phyloP scores from a whole-genome alignment of 805 yeast genomes.

The Starmerella etchellsii region DNA sequence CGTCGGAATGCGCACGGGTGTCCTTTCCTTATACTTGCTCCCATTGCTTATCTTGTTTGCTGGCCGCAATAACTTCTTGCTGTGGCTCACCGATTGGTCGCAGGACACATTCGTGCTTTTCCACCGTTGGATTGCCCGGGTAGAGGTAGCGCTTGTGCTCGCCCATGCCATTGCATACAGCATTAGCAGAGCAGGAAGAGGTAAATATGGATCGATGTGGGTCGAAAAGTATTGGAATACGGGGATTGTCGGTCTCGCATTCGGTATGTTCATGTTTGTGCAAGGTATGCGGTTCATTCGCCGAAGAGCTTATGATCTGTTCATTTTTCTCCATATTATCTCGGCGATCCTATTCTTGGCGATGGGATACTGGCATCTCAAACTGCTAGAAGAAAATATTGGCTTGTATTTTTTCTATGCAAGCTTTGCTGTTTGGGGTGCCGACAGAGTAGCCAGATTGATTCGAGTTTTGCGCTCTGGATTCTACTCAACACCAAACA shows the following conservation, averaged over 20 bases:
- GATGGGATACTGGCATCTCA: conserved; percentile 44
- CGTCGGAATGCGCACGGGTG: conserved; percentile 16
- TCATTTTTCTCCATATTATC: conserved; percentile 42
- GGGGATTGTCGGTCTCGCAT: conserved; percentile 21
- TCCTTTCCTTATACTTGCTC: conserved; percentile 15
- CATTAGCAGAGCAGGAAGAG: conserved; percentile 11
- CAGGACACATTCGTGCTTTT: conserved; percentile 44
- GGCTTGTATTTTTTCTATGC: conserved; percentile 33
- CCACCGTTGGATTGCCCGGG: conserved; percentile 34
- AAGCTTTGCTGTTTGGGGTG: conserved; percentile 53
- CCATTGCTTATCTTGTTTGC: conserved; percentile 35
- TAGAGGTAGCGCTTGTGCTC: conserved; percentile 18
- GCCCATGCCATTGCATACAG: conserved; percentile 22
- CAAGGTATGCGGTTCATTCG: conserved; percentile 43
- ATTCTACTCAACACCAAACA: not conserved
- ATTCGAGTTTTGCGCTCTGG: conserved; percentile 31
- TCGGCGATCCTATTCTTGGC: conserved; percentile 36
- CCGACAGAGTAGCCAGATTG: conserved; percentile 49
- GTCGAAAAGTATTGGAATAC: conserved; percentile 14
- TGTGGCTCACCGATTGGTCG: conserved; percentile 46
- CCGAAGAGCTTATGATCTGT: conserved; percentile 41
- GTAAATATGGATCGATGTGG: conserved; percentile 13
- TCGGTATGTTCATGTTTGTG: conserved; percentile 32
- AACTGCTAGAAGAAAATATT: conserved; percentile 10
- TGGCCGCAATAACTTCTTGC: conserved; percentile 58